These are phyloP conservation scores for Sphaerobolus stellatus DNA, from an alignment of 1,284 basidiomycete species.

Conservation along the genomic window DNA sequence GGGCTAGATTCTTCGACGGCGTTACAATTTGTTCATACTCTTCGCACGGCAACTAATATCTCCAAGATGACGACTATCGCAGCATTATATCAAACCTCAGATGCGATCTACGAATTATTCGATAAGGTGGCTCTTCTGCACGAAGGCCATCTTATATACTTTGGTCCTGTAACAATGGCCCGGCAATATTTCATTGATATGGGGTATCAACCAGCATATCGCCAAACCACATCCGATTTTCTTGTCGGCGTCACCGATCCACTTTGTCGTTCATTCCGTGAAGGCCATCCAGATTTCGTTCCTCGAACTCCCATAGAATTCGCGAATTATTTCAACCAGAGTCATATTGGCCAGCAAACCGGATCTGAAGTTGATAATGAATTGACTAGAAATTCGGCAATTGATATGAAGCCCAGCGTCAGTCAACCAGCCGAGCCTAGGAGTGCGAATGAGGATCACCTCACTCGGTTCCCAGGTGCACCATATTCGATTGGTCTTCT, in stretches of 20 bases:
- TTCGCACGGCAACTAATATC: conserved; percentile 78
- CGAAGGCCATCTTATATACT: conserved; percentile 83
- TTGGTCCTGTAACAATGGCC: conserved; percentile 69
- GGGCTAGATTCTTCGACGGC: conserved; percentile 88
- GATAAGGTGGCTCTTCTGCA: conserved; percentile 77
- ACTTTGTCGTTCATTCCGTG: conserved; percentile 51
- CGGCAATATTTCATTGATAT: conserved; percentile 76
- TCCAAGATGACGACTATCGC: conserved; percentile 76
- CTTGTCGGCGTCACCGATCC: conserved; percentile 61
- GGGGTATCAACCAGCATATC: conserved; percentile 71
- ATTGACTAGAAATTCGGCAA: conserved; percentile 37
- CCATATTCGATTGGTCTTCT: conserved; percentile 51
- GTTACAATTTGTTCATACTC: conserved; percentile 70
- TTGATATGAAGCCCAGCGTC: not conserved
- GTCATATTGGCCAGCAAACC: conserved; percentile 15
- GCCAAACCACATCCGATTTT: conserved; percentile 78
- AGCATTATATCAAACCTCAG: conserved; percentile 82
- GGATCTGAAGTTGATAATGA: not conserved
- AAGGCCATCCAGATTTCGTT: conserved; percentile 45
- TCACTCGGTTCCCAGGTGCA: conserved; percentile 39
- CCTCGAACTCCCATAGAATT: conserved; percentile 68
- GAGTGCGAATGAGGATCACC: not conserved
- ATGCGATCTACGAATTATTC: conserved; percentile 65
- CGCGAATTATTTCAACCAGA: conserved; percentile 45
- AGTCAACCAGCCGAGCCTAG: conserved; percentile 40